Evolutionary conservation across 805 yeast genomes (phyloP).

Genomic region (Lipomyces spencermartinsiae): DNA sequence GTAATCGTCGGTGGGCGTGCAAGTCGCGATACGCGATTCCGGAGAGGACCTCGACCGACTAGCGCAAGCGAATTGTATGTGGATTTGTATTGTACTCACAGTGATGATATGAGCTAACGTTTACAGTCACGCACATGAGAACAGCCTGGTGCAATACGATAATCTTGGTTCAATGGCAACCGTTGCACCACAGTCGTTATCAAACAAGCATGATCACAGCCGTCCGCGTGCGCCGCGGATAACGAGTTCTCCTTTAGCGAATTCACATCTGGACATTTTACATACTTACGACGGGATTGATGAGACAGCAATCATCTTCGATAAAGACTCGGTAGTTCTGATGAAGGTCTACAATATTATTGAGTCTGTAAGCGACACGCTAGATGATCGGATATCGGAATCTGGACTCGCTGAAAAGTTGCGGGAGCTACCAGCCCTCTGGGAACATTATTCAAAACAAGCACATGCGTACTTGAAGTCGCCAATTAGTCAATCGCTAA

Average conservation of each 20-base stretch:
- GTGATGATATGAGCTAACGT: not conserved
- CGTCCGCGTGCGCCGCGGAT: constrained; percentile 7
- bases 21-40: constrained; percentile 20
- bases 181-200: not conserved
- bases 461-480: constrained; percentile 2
- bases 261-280: constrained; percentile 6
- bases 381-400: not conserved
- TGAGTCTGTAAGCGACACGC: not conserved
- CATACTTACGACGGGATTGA: constrained; percentile 13
- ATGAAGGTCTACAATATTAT: constrained; percentile 8
- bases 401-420: not conserved
- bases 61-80: not conserved
- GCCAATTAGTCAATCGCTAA: not conserved
- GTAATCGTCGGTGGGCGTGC: constrained; percentile 29
- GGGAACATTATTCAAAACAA: not conserved
- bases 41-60: constrained; percentile 22
- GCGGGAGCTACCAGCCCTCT: not conserved
- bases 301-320: constrained; percentile 22
- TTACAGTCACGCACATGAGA: constrained; percentile 5
- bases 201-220: not conserved
- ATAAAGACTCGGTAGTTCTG: constrained; percentile 24
- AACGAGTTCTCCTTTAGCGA: constrained; percentile 21
- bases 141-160: not conserved
- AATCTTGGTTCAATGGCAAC: constrained; percentile 1
- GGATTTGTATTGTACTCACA: not conserved